Conservation (phyloP, 1,284 basidiomycete species). For the Trichosporon inkin region DNA sequence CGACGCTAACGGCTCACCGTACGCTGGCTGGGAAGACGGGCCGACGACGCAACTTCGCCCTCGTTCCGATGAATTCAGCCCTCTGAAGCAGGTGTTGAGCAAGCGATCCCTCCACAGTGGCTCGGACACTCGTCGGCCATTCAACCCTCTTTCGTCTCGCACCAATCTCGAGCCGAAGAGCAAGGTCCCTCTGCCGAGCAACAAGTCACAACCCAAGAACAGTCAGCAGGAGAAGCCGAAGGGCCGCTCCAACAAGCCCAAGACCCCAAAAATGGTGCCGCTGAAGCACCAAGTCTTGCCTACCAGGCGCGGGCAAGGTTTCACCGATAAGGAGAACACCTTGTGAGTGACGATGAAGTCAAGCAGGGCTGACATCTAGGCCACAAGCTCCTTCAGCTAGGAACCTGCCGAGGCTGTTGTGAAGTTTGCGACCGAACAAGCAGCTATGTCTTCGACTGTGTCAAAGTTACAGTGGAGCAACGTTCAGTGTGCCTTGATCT, state of each 20-base stretch:
- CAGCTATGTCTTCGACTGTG: background rate
- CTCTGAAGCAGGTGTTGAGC: background rate
- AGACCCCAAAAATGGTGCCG: conserved; percentile 1
- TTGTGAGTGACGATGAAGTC: background rate
- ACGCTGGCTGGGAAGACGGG: background rate
- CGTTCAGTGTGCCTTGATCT: background rate
- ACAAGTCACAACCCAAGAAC: background rate
- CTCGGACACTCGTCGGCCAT: background rate
- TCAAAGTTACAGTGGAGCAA: background rate
- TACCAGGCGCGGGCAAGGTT: background rate
- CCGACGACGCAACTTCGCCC: background rate
- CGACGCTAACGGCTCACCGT: conserved; percentile 2
- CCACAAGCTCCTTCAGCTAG: background rate
- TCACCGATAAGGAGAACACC: background rate
- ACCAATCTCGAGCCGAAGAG: background rate
- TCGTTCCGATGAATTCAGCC: background rate
- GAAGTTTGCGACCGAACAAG: background rate
- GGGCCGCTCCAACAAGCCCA: background rate
- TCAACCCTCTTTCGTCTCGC: background rate
- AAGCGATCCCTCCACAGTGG: background rate
- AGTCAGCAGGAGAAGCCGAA: background rate
- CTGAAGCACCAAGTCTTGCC: background rate
- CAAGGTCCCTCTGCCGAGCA: background rate
- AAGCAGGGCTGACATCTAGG: background rate
- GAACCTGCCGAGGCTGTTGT: background rate